Conservation (phyloP, 768 basidiomycete genomes). For the Lactifluus volemus region DNA sequence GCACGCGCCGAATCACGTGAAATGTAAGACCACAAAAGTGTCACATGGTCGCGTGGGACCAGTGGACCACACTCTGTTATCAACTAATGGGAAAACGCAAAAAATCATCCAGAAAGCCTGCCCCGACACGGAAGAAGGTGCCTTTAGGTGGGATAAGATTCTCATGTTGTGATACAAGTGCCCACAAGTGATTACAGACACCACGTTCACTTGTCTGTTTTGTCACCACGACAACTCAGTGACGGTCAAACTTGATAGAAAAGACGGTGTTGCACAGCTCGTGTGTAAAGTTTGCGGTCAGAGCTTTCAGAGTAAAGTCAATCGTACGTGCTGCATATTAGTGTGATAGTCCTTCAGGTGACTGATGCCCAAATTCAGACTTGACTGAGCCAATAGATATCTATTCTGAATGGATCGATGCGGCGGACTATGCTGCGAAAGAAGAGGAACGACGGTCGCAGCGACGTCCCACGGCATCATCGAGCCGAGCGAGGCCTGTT, state of each 20-base stretch:
- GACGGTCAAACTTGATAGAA: constrained; percentile 75
- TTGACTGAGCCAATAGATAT: constrained; percentile 84
- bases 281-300: constrained; percentile 83
- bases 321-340: constrained; percentile 43
- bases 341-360: constrained; percentile 14
- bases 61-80: too few relatives aligned
- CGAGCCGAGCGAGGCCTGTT: constrained; percentile 35
- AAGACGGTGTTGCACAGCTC: constrained; percentile 74
- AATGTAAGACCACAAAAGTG: not conserved
- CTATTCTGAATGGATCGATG: constrained; percentile 89
- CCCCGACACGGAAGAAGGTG: constrained; percentile 53
- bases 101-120: constrained; percentile 79
- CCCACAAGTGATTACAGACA: constrained; percentile 39
- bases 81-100: constrained; percentile 77
- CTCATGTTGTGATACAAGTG: not conserved
- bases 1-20: constrained; percentile 23
- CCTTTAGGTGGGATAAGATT: constrained; percentile 51
- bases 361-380: constrained; percentile 37
- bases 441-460: constrained; percentile 37
- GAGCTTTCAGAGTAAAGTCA: constrained; percentile 79
- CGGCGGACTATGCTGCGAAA: constrained; percentile 72
- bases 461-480: constrained; percentile 48
- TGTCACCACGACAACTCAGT: constrained; percentile 89
- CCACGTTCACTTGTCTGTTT: constrained; percentile 78
- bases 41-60: constrained; percentile 6